Percentiles rank a stretch among this genome's conserved stretches.
These are phyloP conservation scores for Erodium maritimum DNA, from an alignment of 345 rosid genomes.

Conservation along the genomic window DNA sequence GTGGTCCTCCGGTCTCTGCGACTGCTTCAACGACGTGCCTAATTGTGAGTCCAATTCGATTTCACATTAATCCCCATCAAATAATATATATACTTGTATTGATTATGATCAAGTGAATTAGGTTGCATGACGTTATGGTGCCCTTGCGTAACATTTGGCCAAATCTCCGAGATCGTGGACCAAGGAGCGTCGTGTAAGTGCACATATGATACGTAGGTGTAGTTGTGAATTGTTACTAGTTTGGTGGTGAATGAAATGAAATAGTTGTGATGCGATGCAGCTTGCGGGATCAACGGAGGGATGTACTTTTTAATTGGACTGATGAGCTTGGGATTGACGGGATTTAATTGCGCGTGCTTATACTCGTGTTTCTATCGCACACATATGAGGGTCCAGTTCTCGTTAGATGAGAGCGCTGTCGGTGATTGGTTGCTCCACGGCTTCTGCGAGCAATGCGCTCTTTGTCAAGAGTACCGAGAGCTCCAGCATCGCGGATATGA, in stretches of 20 bases:
- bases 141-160: constrained; percentile 30
- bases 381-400: constrained; percentile 29
- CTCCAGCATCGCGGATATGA: constrained; percentile 5
- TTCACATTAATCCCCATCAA: too few species aligned
- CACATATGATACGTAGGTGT: neutral
- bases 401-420: constrained; percentile 3
- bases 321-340: constrained; percentile 3
- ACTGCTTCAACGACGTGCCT: too few species aligned
- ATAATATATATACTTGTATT: too few species aligned
- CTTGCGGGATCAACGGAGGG: constrained; percentile 29
- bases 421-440: constrained; percentile 2
- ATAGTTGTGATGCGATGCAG: constrained; percentile 20
- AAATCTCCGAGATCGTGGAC: constrained; percentile 31
- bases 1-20: too few species aligned
- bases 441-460: constrained; percentile 9
- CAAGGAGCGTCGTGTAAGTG: constrained; percentile 29
- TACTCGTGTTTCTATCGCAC: constrained; percentile 31
- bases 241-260: too few species aligned
- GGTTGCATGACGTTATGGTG: constrained; percentile 34
- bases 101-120: neutral
- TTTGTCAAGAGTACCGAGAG: constrained; percentile 9
- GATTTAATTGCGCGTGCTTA: constrained; percentile 14
- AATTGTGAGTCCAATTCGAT: too few species aligned
- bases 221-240: too few species aligned
- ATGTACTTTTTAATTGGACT: constrained; percentile 20